phyloP scores from a whole-genome alignment of 2,329 filamentous ascomycete genomes.

The Xylaria sp. region DNA sequence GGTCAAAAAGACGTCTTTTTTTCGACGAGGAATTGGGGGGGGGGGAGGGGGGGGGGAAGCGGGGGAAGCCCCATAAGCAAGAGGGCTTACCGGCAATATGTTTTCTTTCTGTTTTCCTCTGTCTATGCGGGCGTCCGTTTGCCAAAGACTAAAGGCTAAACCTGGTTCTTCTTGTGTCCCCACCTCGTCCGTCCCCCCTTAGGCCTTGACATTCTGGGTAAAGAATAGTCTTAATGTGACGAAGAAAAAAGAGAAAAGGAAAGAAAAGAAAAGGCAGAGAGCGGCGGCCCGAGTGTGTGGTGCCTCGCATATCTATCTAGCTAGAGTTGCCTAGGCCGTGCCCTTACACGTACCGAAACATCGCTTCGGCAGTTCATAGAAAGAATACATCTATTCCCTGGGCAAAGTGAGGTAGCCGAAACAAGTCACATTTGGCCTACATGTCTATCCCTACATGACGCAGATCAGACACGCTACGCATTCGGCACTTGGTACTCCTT shows the following conservation, averaged over 20 bases:
- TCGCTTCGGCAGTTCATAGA: no score
- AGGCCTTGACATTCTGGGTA: slow-evolving; percentile 12
- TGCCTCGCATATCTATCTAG: not conserved
- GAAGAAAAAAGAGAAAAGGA: no score
- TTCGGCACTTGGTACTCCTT: no score
- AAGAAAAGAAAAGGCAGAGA: no score
- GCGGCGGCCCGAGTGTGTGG: no score
- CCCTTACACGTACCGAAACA: not conserved
- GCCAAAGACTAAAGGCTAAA: slow-evolving; percentile 16
- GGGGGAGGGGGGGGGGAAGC: slow-evolving; percentile 10
- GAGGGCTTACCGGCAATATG: slow-evolving; percentile 15
- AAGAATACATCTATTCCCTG: no score
- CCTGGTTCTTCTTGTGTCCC: slow-evolving; percentile 14
- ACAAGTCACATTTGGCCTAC: no score
- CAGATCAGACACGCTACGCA: no score
- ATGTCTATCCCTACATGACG: no score
- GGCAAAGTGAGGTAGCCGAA: no score
- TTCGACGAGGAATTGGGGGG: slow-evolving; percentile 6
- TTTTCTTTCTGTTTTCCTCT: slow-evolving; percentile 17
- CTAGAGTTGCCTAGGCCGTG: not conserved
- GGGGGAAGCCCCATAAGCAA: slow-evolving; percentile 11
- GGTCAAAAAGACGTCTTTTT: slow-evolving; percentile 2
- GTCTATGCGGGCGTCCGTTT: slow-evolving; percentile 14
- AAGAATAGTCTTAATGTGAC: slow-evolving; percentile 15
- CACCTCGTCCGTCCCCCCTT: slow-evolving; percentile 7